Base-by-base conservation (phyloP, 495 filamentous ascomycete species). In the Amphirosellinia nigrospora region DNA sequence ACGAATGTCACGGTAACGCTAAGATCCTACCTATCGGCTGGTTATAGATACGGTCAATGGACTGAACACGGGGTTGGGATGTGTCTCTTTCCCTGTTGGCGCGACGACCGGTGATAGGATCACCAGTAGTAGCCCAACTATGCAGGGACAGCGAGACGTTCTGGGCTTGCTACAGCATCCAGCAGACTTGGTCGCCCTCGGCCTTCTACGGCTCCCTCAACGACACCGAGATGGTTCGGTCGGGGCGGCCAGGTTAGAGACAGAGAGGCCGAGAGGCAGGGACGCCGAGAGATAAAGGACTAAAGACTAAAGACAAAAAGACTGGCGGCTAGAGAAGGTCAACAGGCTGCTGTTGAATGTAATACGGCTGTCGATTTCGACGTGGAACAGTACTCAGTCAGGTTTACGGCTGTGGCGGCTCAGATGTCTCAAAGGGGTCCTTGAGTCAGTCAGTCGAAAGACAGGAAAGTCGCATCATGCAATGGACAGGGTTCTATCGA, bases 1-100 rank as follows among this genome's bases (percentile, higher is more conserved):
- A 64, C 67, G 6, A 45, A 64, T 16, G 26, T 63, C 67, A 70
- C 68, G 50, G 28, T 34, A 65, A 36, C 23, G 46, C 26, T 48
- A 48, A 19, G 13, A 64, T 34, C 48, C 61, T 48, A 50, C 55
- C 55, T 58, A 36, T 46, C 26, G 28, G 36, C 23, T 50, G 43
- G 28, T 64, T 38, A 50, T 13, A 23, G 28, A 64, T 64, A 50
- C 61, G 19, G 39, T 45, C 43, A 64, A 50, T 30, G 55, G 41
- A 45, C 39, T 15, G 19, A 36, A 41, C 36, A 58, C 30, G 55
- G 36, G 11, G 21, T 13, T 41, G 15, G 11, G 21, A 23, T 41
- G 15, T 41, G 2, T 61, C 36, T 61, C 58, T 41, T 2, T 61
- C 36, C 41, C 58, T 61, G 36, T 61, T 21, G n/a, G 58, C 36